Evolutionary conservation across 139 green algal genomes (phyloP).

Genomic region (Tetradesmus obliquus): DNA sequence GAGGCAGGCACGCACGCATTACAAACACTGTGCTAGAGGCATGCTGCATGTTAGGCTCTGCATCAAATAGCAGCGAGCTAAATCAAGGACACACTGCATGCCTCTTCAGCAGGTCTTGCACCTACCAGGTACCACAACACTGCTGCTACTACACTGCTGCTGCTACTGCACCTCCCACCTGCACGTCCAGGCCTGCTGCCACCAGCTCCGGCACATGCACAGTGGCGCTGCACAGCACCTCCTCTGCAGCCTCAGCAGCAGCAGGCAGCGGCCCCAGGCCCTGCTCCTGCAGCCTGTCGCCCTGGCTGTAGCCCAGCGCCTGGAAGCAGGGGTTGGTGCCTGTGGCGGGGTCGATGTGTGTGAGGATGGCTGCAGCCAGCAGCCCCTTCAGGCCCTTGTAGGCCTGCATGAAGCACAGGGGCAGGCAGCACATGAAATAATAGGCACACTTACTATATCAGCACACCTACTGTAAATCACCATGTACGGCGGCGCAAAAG

Average conservation of each 20-base stretch:
- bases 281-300: background rate
- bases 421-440: background rate
- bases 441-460: background rate
- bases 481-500: background rate
- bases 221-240: conserved; percentile 29
- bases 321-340: conserved; percentile 42
- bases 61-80: background rate
- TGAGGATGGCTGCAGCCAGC: conserved; percentile 2
- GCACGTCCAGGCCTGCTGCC: background rate
- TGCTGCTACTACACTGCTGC: background rate
- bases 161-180: conserved; percentile 2
- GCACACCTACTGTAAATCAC: background rate
- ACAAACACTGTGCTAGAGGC: background rate
- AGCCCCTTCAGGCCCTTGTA: conserved; percentile 47
- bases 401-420: background rate
- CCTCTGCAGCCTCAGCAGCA: conserved; percentile 32
- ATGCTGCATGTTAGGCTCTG: too few relatives aligned
- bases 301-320: conserved; percentile 19
- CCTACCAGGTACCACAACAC: background rate
- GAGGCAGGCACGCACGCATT: background rate
- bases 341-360: conserved; percentile 8
- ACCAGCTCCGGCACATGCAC: conserved; percentile 5
- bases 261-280: background rate
- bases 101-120: background rate
- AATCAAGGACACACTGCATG: background rate